Conservation (phyloP, 495 filamentous ascomycete species). For the Penicillium canariense region DNA sequence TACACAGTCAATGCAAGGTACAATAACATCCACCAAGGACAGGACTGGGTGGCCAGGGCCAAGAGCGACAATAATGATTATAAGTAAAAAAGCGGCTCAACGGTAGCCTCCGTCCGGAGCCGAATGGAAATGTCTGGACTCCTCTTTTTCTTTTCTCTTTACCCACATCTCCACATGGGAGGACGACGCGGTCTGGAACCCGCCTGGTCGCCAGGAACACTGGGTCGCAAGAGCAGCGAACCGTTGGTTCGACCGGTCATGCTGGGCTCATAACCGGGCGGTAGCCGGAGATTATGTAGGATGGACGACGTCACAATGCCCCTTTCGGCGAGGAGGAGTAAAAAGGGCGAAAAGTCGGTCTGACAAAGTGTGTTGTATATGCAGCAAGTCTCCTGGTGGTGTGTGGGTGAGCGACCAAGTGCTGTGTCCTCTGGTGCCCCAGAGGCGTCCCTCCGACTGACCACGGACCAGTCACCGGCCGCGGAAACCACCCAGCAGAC, state of each 20-base stretch:
- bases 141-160: constrained; percentile 8
- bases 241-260: constrained; percentile 17
- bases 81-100: constrained; percentile 4
- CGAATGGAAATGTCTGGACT: constrained; percentile 15
- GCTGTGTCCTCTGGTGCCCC: background rate
- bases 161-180: constrained; percentile 15
- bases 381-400: background rate
- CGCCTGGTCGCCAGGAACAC: constrained; percentile 18
- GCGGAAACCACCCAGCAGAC: background rate
- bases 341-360: constrained; percentile 24
- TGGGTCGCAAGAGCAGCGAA: constrained; percentile 20
- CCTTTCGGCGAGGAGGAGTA: constrained; percentile 2
- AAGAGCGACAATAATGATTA: background rate
- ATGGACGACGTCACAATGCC: constrained; percentile 20
- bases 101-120: background rate
- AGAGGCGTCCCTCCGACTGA: background rate
- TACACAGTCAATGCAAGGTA: constrained; percentile 20
- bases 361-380: constrained; percentile 15
- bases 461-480: background rate
- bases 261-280: background rate
- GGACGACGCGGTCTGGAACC: constrained; percentile 19
- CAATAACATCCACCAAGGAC: background rate
- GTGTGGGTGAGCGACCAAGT: background rate
- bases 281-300: constrained; percentile 17
- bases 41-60: background rate